Evolutionary conservation across 352 stramenopile species (phyloP), one percentile per base, ranked within the genome.

Genomic region (Thraustochytrium striatum): DNA sequence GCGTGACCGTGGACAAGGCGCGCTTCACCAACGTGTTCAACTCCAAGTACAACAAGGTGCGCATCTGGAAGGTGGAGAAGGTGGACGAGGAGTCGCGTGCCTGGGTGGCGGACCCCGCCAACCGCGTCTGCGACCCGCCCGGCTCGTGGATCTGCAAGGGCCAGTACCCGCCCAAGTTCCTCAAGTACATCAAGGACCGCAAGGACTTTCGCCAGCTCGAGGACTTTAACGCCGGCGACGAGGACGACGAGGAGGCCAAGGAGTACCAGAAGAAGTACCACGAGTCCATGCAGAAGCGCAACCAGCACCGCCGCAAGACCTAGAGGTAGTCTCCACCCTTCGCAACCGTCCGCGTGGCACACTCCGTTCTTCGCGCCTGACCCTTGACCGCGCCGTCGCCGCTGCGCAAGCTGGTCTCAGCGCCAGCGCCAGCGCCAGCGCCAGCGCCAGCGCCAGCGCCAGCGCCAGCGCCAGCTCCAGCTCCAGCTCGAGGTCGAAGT

Each of bases 41-140:
- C 73, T 95, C 89, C n/a, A 91, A 97, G 84, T 91, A 96, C 85
- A 97, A 92, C 91, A 96, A 96, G 59, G 91, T 97, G 57, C 91
- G 93, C 80, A 97, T 97, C 72, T 97, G 91, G 85, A 93, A 93
- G 85, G 91, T 96, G n/a, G 94, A 95, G 86, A 92, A 28, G 19
- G 89, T 94, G 11, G 87, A 83, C 2, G 78, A 90, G 78, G 85
- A 92, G 81, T 90, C 83, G 39, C 92, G 91, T 82, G 78, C 85
- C 85, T 85, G 81, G 81, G 84, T 87, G 5, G 72, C 72, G 2
- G 84, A 91, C 43, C 75, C 81, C 33, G 44, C 78, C 0, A 92
- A 92, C 82, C 72, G 85, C 33, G 32, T 85, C 39, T 93, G 89
- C 80, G 88, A 93, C 69, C 84, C 79, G 36, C 83, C 83, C 13